Evolutionary conservation across 2,329 filamentous ascomycete species (phyloP).

Genomic region (Trichophyton benhamiae): DNA sequence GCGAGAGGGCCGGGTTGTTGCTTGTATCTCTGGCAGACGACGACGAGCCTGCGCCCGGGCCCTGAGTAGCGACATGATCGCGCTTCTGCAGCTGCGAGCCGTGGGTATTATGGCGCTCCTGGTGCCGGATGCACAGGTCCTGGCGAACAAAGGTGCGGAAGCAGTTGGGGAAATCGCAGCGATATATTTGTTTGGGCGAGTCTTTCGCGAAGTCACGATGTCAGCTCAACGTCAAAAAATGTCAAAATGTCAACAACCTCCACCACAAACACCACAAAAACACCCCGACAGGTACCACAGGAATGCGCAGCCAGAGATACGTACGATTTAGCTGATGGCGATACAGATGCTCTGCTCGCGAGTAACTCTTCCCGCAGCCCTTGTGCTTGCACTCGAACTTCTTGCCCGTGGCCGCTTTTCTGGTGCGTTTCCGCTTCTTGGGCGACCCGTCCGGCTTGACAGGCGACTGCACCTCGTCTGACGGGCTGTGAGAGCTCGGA

Average conservation of each 20-base stretch:
- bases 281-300: background rate
- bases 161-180: conserved; percentile 85
- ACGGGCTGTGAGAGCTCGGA: background rate
- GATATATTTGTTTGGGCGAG: conserved; percentile 87
- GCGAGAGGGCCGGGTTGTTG: conserved; percentile 14
- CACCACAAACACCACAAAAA: background rate
- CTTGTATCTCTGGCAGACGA: background rate
- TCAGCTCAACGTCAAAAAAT: background rate
- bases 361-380: conserved; percentile 91
- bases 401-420: conserved; percentile 36
- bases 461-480: conserved; percentile 2
- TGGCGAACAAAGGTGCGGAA: conserved; percentile 82
- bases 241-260: background rate
- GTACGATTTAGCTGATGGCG: conserved; percentile 88
- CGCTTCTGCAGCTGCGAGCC: conserved; percentile 41
- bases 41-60: conserved; percentile 11
- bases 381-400: conserved; percentile 70
- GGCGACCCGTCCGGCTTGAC: conserved; percentile 13
- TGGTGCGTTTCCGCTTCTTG: conserved; percentile 34
- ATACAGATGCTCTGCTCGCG: conserved; percentile 90
- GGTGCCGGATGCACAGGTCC: conserved; percentile 77
- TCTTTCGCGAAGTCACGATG: conserved; percentile 39
- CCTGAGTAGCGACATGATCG: conserved; percentile 31
- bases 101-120: conserved; percentile 62
- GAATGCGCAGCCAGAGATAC: conserved; percentile 22